Base-by-base conservation (phyloP, 768 basidiomycete genomes). In the Cubamyces sp. region DNA sequence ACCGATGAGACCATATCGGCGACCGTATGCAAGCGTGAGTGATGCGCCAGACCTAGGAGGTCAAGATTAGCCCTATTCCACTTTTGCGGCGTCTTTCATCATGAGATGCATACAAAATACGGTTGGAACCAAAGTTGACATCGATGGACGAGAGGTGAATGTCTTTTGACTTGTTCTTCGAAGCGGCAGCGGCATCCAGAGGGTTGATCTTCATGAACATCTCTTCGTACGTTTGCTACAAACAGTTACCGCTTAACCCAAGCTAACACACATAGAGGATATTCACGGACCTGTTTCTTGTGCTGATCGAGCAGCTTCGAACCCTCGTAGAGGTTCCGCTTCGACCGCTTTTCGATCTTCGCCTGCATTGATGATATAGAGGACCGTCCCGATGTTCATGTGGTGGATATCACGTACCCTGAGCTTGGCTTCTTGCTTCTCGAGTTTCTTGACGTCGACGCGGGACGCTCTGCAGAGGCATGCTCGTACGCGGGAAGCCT, bases 161-260 rank as follows among this genome's bases (percentile, higher is more conserved):
- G 74, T 99, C 97, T 74, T 98, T 98, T 79, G 89, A 94, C 81
- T 98, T 99, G 74, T 95, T 94, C 76, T 95, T 96, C 15, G 90
- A 77, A 5, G 87, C 78, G 0, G 82, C 78, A 19, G 84, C 84
- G 0, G 90, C 87, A 74, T 96, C 93, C 61, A 99, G 76, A 42
- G 97, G 94, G 76, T 99, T 99, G 77, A 95, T 91, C 90, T 97
- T 94, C 92, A 99, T 92, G 78, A 95, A 99, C 87, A 99, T 89
- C 72, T 99, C 97, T 72, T 98, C 96, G 76, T 98, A 98, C 19
- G 89, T 86, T 91, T 98, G 94, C 88, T 98, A 68, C 18, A 48
- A 19, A 5, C 25, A 25, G 59, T 54, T n/a, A 19, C 43, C 4
- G 12, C 40, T n/a, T 23, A 5, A 37, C 1, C n/a, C 2, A 3